These are phyloP conservation scores for Pleurotus salmoneostramineus DNA, from an alignment of 768 basidiomycete genomes.

Conservation along the genomic window DNA sequence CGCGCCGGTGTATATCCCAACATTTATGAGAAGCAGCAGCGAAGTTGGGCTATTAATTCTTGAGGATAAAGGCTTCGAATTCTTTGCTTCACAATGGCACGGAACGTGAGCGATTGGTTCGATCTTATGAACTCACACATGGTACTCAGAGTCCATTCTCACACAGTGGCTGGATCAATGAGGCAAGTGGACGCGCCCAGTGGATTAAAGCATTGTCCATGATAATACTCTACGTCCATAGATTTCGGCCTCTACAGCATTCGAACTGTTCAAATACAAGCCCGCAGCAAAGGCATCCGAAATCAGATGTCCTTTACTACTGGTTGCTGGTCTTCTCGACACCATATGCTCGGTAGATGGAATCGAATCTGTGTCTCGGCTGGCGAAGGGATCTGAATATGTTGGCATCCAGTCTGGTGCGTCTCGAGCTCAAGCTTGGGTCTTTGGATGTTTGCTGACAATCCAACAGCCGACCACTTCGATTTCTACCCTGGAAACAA, in stretches of 20 bases:
- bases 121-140: neutral
- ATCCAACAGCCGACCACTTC: neutral
- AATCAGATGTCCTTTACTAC: neutral
- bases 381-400: too few relatives aligned
- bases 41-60: slow-evolving; percentile 19
- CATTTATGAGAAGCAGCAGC: slow-evolving; percentile 15
- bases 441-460: neutral
- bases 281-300: neutral
- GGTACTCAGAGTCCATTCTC: neutral
- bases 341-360: neutral
- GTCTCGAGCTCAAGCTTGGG: neutral
- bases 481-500: neutral
- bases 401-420: neutral
- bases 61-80: slow-evolving; percentile 14
- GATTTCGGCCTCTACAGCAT: neutral
- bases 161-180: slow-evolving; percentile 8
- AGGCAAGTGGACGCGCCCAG: slow-evolving; percentile 5
- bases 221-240: neutral
- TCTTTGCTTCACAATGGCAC: slow-evolving; percentile 11
- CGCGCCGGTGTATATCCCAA: slow-evolving; percentile 22
- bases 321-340: neutral
- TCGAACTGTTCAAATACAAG: neutral
- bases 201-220: neutral
- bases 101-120: slow-evolving; percentile 4
- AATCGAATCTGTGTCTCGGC: neutral